Conservation (phyloP, 78 protist species). For the Planoprotostelium fungivorum region DNA sequence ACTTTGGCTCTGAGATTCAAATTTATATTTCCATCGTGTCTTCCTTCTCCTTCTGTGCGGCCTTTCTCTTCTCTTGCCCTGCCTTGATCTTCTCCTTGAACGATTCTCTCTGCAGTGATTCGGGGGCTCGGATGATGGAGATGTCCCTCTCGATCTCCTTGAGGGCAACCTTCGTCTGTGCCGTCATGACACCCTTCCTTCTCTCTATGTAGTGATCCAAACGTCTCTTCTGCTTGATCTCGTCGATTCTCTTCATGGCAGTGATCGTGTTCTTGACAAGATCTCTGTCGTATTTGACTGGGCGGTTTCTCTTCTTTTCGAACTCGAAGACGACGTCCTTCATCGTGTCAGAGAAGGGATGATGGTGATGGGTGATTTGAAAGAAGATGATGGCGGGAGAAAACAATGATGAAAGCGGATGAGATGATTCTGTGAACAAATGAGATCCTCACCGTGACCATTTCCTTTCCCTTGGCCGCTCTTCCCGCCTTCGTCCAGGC, state of each 20-base stretch:
- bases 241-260: constrained; percentile 34
- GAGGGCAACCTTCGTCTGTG: constrained; percentile 2
- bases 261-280: constrained; percentile 20
- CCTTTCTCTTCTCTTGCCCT: constrained; percentile 13
- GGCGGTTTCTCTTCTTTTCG: constrained; percentile 92
- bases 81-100: constrained; percentile 10
- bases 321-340: constrained; percentile 89
- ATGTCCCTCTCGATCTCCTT: constrained; percentile 18
- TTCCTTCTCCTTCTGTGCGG: background rate
- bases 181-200: constrained; percentile 17
- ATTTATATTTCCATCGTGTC: background rate
- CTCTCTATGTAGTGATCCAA: constrained; percentile 12
- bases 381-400: too few species aligned
- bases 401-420: background rate
- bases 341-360: background rate
- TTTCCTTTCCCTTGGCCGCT: constrained; percentile 90
- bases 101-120: constrained; percentile 6
- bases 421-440: background rate
- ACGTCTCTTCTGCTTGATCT: constrained; percentile 28
- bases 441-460: constrained; percentile 67
- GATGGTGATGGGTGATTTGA: too few species aligned
- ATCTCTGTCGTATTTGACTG: constrained; percentile 93
- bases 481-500: constrained; percentile 99
- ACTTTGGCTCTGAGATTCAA: background rate
- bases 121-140: constrained; percentile 30